Evolutionary conservation across 1,284 basidiomycete species (phyloP), one percentile per base, ranked within the genome.

Genomic region (Pterula multifida): DNA sequence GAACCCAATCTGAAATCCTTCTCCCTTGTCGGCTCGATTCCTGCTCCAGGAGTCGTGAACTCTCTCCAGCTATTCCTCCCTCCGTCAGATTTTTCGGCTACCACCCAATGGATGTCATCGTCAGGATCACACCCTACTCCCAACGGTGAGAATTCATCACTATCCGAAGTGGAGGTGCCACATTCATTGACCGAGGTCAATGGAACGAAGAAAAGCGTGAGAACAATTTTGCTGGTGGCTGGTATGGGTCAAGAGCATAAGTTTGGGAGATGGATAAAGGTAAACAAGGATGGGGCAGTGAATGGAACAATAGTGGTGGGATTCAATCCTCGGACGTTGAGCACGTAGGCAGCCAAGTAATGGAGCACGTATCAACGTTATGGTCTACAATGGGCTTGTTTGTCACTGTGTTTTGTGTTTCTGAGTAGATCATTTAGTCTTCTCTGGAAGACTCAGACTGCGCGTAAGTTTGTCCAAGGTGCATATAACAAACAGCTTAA

Each of bases 241-340:
- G 90, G 84, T 2, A 61, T 94, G 1, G 90, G 87, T 0, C 85
- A 92, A 61, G 95, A 98, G 64, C 90, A 85, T 57, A 77, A 89
- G 50, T 65, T 94, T 24, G 95, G 94, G 4, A 71, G 96, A 53
- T 98, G 95, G 95, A 66, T 91, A 57, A 77, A 71, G 48, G 60
- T 87, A 53, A 87, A 87, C 9, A 17, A 42, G 39, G 39, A 17
- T 9, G 39, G 39, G 17, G 39, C 39, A 11, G 39, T 42, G 39
- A 42, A 42, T 42, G 39, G 39, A 17, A 42, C 39, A 17, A 42
- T 42, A 4, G 39, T 42, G 39, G 39, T 42, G 6, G 39, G 39
- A 19, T 42, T 42, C 39, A 42, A n/a, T 42, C 39, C 39, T 42
- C 32, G 32, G 32, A 35, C 32, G 32, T 35, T 35, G 32, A 35